Evolutionary conservation across 805 yeast genomes (phyloP).

Genomic region (Saccharomyces kudriavzevii): DNA sequence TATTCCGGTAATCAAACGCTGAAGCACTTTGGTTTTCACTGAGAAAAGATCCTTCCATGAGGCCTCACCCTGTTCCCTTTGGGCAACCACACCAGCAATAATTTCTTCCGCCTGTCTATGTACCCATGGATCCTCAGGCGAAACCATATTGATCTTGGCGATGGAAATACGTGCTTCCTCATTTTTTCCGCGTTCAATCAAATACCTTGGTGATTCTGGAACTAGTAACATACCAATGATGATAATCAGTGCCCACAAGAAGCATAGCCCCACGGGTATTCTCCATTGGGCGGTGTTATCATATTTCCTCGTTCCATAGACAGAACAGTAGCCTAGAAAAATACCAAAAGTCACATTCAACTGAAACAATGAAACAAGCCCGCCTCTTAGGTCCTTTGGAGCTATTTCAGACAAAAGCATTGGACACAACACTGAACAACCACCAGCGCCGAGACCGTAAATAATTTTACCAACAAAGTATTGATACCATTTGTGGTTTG

Average conservation of each 20-base stretch:
- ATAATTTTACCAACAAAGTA: no score
- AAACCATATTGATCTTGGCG: conserved; percentile 44
- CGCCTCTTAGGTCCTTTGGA: no score
- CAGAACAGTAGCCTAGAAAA: conserved; percentile 53
- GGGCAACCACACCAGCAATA: conserved; percentile 48
- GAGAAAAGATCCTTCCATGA: no score
- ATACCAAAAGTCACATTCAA: conserved; percentile 53
- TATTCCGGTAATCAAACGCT: no score
- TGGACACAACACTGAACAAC: no score
- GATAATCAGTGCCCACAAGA: conserved; percentile 37
- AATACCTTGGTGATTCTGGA: conserved; percentile 59
- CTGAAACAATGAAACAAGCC: conserved; percentile 52
- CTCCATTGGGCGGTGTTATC: conserved; percentile 40
- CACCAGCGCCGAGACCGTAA: no score
- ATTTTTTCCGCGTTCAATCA: conserved; percentile 44
- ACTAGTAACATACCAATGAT: conserved; percentile 48
- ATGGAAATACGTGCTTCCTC: conserved; percentile 39
- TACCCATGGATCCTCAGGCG: conserved; percentile 39
- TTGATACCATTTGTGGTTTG: no score
- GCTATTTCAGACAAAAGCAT: no score
- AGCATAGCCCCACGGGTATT: conserved; percentile 53
- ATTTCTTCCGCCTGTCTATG: conserved; percentile 42
- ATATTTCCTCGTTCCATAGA: conserved; percentile 42
- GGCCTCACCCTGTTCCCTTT: no score
- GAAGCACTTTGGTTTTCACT: no score